phyloP scores from a whole-genome alignment of 352 stramenopile genomes.

The Globisporangium viniferum region DNA sequence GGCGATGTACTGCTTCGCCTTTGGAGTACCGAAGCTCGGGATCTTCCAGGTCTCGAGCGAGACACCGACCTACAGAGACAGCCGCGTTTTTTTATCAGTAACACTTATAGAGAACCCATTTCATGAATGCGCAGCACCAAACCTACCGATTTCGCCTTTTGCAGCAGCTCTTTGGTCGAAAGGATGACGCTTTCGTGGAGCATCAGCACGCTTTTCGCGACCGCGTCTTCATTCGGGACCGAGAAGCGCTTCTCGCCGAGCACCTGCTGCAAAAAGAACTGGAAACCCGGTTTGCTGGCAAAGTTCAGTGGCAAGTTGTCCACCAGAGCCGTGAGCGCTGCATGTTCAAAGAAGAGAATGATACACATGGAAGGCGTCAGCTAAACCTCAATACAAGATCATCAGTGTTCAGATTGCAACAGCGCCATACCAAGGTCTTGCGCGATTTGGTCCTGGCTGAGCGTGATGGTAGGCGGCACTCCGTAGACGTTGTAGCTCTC shows the following conservation, averaged over 20 bases:
- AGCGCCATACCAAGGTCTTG: constrained; percentile 52
- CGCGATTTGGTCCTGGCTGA: constrained; percentile 60
- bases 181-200: constrained; percentile 70
- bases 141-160: constrained; percentile 48
- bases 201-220: constrained; percentile 62
- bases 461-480: constrained; percentile 18
- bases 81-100: neutral
- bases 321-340: constrained; percentile 65
- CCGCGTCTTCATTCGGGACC: constrained; percentile 49
- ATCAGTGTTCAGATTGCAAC: neutral
- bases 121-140: neutral
- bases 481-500: constrained; percentile 24
- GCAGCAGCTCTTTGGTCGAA: constrained; percentile 65
- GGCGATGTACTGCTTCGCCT: constrained; percentile 51
- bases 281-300: constrained; percentile 52
- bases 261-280: constrained; percentile 66
- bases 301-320: constrained; percentile 75
- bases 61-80: constrained; percentile 37
- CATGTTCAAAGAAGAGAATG: neutral
- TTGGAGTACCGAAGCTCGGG: constrained; percentile 27
- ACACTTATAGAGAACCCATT: neutral
- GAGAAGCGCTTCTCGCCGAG: constrained; percentile 65
- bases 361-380: neutral
- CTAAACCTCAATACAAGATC: neutral
- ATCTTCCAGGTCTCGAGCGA: constrained; percentile 68